Evolutionary conservation across 2,329 filamentous ascomycete genomes (phyloP).

Genomic region (Verticillium alfalfae): DNA sequence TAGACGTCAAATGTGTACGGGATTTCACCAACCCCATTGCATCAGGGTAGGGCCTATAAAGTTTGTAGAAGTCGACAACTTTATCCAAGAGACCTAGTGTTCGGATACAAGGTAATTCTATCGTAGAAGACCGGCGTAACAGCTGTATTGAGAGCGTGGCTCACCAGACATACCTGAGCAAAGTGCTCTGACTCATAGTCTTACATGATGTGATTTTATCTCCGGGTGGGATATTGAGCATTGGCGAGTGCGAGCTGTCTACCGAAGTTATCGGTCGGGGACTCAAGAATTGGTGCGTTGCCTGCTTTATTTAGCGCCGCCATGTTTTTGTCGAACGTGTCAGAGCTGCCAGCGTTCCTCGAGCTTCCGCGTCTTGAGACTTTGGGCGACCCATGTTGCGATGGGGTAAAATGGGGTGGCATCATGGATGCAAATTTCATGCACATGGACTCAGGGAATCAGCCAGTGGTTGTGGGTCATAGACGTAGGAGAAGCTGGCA

Average conservation of each 20-base stretch:
- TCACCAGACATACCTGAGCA: background rate
- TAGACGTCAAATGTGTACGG: too few relatives aligned
- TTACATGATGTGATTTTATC: background rate
- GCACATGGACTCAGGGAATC: too few relatives aligned
- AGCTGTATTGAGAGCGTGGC: background rate
- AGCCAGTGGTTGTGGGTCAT: too few relatives aligned
- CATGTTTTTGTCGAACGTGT: background rate
- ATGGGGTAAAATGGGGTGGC: too few relatives aligned
- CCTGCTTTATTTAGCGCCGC: background rate
- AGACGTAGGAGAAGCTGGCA: too few relatives aligned
- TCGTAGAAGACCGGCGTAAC: background rate
- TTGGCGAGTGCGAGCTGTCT: background rate
- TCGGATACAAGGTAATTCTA: constrained; percentile 15
- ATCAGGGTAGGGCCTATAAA: background rate
- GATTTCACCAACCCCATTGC: too few relatives aligned
- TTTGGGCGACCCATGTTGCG: background rate
- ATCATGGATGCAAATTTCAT: too few relatives aligned
- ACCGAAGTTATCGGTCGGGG: background rate
- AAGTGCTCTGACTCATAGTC: background rate
- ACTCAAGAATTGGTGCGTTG: background rate
- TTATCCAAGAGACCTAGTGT: constrained; percentile 17
- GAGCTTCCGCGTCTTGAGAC: background rate
- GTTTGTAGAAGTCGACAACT: background rate
- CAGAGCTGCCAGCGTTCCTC: background rate
- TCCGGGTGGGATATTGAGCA: background rate